Conservation (phyloP, 2,329 filamentous ascomycete species). For the Calonectria pteridis region DNA sequence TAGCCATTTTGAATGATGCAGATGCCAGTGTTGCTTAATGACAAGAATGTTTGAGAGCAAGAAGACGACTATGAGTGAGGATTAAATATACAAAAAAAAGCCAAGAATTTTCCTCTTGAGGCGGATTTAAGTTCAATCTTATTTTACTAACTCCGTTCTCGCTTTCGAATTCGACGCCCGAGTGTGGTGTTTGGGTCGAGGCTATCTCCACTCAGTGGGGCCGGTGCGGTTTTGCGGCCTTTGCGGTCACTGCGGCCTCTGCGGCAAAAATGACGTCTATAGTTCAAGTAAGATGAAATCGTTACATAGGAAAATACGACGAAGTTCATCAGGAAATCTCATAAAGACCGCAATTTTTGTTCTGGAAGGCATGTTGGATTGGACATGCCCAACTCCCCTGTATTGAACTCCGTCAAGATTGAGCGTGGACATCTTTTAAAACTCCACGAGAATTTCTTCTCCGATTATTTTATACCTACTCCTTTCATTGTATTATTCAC, state of each 20-base stretch:
- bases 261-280: neutral
- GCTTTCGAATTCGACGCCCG: neutral
- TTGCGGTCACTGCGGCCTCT: neutral
- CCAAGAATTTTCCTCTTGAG: neutral
- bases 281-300: neutral
- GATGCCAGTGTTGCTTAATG: neutral
- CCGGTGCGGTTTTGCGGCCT: neutral
- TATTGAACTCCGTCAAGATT: no score
- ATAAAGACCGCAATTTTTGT: no score
- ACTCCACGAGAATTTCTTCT: no score
- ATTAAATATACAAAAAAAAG: neutral
- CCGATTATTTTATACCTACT: neutral
- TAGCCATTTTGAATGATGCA: neutral
- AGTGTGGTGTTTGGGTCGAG: neutral
- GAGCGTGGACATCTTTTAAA: no score
- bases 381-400: no score
- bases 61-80: neutral
- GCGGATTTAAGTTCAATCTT: neutral
- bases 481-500: neutral
- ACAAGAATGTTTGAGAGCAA: no score
- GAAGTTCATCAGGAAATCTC: no score
- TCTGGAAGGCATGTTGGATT: no score
- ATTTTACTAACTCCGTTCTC: neutral
- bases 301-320: no score
- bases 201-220: neutral